A percentile compares a stretch with the other conserved stretches of the same genome.
Conservation (phyloP, 176 grass and related monocot species). For the Saccharum spontaneum region DNA sequence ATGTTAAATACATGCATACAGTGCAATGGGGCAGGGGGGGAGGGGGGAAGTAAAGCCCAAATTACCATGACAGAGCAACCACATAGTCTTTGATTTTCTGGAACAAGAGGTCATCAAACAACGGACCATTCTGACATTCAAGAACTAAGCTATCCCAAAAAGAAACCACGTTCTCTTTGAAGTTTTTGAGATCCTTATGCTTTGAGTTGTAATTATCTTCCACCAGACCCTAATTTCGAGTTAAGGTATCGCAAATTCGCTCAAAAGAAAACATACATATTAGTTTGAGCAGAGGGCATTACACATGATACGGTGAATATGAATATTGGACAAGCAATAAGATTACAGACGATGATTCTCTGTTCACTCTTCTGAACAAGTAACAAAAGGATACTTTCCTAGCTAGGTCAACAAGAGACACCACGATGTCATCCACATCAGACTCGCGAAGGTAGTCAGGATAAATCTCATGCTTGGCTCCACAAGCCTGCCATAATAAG, state of each 20-base stretch:
- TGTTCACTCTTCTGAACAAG: constrained; percentile 1
- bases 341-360: not conserved
- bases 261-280: constrained; percentile 28
- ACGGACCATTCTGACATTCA: constrained; percentile 92
- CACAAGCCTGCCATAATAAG: constrained; percentile 74
- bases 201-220: constrained; percentile 91
- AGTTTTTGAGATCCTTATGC: constrained; percentile 83
- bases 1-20: constrained; percentile 31
- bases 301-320: constrained; percentile 10
- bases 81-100: constrained; percentile 80
- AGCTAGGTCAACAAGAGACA: constrained; percentile 68
- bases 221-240: constrained; percentile 63
- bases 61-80: constrained; percentile 90
- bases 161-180: constrained; percentile 87
- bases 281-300: constrained; percentile 18
- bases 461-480: constrained; percentile 76
- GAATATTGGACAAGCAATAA: constrained; percentile 18
- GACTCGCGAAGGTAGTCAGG: constrained; percentile 64
- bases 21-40: not conserved
- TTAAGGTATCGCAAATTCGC: constrained; percentile 38
- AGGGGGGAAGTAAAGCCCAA: not conserved
- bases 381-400: constrained; percentile 73
- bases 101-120: constrained; percentile 82
- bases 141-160: constrained; percentile 88
- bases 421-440: constrained; percentile 76